Evolutionary conservation across 164 flowering plant genomes (phyloP).

Genomic region (Cinnamomum chago): DNA sequence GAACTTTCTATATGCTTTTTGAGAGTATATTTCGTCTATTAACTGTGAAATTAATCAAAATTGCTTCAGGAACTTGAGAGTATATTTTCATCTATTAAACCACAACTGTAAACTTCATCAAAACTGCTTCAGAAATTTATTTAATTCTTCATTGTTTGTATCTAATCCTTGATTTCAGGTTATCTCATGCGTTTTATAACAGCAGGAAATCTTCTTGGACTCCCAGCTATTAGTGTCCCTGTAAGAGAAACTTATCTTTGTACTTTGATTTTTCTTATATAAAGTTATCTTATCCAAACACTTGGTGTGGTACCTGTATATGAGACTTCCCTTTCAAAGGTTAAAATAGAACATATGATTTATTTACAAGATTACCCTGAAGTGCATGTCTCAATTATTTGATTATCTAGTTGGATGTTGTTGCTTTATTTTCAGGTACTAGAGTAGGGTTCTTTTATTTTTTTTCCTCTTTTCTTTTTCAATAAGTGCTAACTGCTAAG

Average conservation of each 20-base stretch:
- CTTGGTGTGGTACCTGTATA: not conserved
- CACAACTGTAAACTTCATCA: not conserved
- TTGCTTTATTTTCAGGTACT: not conserved
- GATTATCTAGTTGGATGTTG: not conserved
- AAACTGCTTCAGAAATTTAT: not conserved
- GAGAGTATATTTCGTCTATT: not conserved
- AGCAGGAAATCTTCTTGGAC: constrained; percentile 85
- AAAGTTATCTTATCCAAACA: not conserved
- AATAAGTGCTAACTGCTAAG: too few relatives aligned
- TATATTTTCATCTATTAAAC: not conserved
- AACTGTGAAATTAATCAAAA: not conserved
- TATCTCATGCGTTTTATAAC: constrained; percentile 79
- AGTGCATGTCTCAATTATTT: not conserved
- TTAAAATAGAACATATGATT: not conserved
- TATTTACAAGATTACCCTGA: not conserved
- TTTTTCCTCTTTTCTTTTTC: not conserved
- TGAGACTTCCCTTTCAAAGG: not conserved
- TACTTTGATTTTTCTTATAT: not conserved
- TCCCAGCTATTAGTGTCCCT: constrained; percentile 92
- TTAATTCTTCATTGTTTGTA: not conserved
- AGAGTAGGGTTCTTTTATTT: not conserved
- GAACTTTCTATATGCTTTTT: not conserved
- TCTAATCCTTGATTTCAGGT: constrained; percentile 40
- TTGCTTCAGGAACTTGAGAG: not conserved
- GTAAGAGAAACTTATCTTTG: constrained; percentile 37